Percentiles rank a stretch among this genome's conserved stretches.
Evolutionary conservation across 139 green algal genomes (phyloP).

Genomic region (Closterium sp.): DNA sequence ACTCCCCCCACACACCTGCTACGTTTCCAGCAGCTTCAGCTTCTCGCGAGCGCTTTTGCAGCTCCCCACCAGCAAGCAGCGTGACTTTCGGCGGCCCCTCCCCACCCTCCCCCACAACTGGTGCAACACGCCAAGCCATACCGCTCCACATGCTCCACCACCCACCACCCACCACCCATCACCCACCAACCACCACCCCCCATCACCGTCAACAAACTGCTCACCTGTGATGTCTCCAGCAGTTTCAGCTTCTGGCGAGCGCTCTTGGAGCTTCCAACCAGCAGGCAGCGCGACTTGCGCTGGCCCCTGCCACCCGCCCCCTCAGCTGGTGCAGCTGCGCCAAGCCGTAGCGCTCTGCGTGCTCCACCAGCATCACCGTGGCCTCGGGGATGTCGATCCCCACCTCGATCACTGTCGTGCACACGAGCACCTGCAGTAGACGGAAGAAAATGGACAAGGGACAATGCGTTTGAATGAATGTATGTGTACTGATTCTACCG

Average conservation of each 20-base stretch:
- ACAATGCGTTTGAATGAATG: too few species aligned
- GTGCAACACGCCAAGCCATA: too few species aligned
- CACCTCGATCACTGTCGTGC: too few species aligned
- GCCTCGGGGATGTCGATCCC: too few species aligned
- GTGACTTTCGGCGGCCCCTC: too few species aligned
- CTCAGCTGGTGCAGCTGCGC: constrained; percentile 93
- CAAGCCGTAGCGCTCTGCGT: constrained; percentile 83
- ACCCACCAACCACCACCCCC: neutral
- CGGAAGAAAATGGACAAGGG: too few species aligned
- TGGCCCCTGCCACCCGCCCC: constrained; percentile 71
- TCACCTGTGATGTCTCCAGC: constrained; percentile 30
- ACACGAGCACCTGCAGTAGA: too few species aligned
- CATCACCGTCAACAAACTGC: neutral
- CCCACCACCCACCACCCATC: neutral
- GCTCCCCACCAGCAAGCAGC: neutral
- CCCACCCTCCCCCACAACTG: too few species aligned
- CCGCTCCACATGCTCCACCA: neutral
- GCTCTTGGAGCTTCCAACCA: constrained; percentile 21
- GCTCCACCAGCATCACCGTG: constrained; percentile 84
- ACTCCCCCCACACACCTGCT: neutral
- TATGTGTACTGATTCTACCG: too few species aligned
- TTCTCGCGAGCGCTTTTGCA: neutral
- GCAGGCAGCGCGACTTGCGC: constrained; percentile 52
- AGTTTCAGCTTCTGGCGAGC: constrained; percentile 4
- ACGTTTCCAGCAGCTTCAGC: constrained; percentile 18